Evolutionary conservation across 768 basidiomycete genomes (phyloP).

Genomic region (Tulasnella sp.): DNA sequence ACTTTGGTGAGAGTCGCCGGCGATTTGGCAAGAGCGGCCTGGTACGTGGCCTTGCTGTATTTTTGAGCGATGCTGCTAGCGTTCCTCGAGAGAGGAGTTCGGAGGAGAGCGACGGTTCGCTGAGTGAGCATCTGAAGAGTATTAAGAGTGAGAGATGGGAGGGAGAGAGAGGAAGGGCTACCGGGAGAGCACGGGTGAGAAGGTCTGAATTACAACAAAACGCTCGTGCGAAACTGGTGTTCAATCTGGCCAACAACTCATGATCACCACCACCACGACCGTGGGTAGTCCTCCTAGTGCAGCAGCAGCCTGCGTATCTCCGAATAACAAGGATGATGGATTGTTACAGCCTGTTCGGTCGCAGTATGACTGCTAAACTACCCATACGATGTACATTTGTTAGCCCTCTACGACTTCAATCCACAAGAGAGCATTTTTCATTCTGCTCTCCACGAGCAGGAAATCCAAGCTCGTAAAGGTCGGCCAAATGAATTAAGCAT

Average conservation of each 20-base stretch:
- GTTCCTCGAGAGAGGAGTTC: conserved; percentile 4
- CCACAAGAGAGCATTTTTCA: no score
- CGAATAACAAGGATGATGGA: no score
- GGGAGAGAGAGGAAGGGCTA: background rate
- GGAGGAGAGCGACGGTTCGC: background rate
- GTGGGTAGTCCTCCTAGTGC: no score
- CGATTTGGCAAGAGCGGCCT: conserved; percentile 73
- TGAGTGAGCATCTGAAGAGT: conserved; percentile 2
- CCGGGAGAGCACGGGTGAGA: background rate
- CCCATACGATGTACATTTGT: no score
- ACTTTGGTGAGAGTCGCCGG: conserved; percentile 74
- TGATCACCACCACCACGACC: background rate
- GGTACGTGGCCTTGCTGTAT: conserved; percentile 74
- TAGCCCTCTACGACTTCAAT: no score
- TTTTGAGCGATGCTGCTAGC: conserved; percentile 48
- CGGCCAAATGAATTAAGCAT: no score
- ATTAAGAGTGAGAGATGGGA: background rate
- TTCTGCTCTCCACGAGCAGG: no score
- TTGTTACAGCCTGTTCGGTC: no score
- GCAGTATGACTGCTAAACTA: no score
- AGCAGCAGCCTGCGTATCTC: no score
- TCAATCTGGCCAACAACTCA: background rate
- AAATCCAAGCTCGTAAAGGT: no score
- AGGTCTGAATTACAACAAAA: background rate
- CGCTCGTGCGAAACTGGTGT: background rate